Evolutionary conservation across 805 yeast genomes (phyloP).

Genomic region (Myxozyma sirexii): DNA sequence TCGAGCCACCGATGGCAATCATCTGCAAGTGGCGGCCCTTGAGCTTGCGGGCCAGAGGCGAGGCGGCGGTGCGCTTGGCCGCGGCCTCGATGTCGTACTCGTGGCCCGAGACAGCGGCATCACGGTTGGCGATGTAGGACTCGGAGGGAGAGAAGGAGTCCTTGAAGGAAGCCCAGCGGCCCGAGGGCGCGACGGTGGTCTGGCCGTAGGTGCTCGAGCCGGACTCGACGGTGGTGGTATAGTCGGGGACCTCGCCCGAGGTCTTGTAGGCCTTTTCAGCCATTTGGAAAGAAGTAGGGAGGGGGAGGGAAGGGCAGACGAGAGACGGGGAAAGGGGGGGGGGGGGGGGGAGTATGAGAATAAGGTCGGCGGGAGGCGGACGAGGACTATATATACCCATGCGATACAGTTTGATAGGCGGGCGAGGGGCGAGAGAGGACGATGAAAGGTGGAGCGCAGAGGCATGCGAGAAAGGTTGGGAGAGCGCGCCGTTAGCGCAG

Average conservation of each 20-base stretch:
- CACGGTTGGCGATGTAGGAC: constrained; percentile 20
- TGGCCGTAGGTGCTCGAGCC: constrained; percentile 13
- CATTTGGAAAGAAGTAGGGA: constrained; percentile 1
- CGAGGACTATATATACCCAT: no score
- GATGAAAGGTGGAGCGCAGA: neutral
- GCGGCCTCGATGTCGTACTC: constrained; percentile 32
- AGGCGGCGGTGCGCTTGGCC: constrained; percentile 45
- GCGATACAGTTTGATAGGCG: no score
- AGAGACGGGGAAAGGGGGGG: no score
- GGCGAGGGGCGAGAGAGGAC: no score
- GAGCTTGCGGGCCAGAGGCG: constrained; percentile 57
- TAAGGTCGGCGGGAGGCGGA: neutral
- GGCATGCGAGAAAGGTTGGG: neutral
- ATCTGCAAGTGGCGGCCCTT: constrained; percentile 50
- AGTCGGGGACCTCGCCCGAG: constrained; percentile 16
- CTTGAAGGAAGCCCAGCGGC: constrained; percentile 19
- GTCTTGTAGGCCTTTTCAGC: constrained; percentile 12
- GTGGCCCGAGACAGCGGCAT: constrained; percentile 9
- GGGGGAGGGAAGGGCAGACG: no score
- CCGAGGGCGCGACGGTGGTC: constrained; percentile 13
- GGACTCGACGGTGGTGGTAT: constrained; percentile 11
- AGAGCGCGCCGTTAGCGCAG: no score
- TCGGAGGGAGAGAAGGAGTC: constrained; percentile 35
- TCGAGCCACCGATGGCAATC: constrained; percentile 83
- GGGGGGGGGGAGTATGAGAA: neutral